Percentiles rank a stretch among this genome's conserved stretches.
Conservation (phyloP, 345 rosid species). For the Mercurialis annua region DNA sequence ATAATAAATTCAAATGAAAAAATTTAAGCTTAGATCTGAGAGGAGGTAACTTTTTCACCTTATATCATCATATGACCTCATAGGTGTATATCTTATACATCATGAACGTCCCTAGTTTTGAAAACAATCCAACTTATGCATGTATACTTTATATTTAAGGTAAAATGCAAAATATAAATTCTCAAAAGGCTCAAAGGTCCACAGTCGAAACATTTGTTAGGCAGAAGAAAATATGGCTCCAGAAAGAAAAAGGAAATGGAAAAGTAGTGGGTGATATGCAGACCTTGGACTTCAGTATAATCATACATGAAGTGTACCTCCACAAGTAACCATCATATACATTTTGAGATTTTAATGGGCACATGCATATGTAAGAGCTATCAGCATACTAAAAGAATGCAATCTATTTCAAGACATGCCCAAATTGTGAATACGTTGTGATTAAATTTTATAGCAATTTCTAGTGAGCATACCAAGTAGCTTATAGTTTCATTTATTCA, state of each 20-base stretch:
- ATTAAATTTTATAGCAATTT: background rate
- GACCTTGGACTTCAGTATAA: background rate
- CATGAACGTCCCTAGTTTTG: too few species aligned
- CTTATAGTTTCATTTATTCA: conserved; percentile 10
- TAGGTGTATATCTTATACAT: too few species aligned
- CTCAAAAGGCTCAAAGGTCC: too few species aligned
- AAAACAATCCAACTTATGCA: too few species aligned
- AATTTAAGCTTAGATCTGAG: too few species aligned
- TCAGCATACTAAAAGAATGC: background rate
- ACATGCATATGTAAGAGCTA: background rate
- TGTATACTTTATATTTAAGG: too few species aligned
- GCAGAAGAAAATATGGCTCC: background rate
- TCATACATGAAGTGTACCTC: background rate
- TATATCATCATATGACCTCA: too few species aligned
- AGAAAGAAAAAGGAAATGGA: background rate
- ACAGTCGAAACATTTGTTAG: too few species aligned
- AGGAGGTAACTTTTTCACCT: too few species aligned
- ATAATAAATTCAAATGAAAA: too few species aligned
- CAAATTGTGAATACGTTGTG: background rate
- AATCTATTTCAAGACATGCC: background rate
- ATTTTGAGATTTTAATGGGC: background rate
- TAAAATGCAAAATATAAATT: too few species aligned
- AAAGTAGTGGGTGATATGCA: background rate
- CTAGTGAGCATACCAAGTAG: background rate
- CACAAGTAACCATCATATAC: background rate